Base-by-base conservation (phyloP, 257 asterid species). In the Catharanthus roseus region DNA sequence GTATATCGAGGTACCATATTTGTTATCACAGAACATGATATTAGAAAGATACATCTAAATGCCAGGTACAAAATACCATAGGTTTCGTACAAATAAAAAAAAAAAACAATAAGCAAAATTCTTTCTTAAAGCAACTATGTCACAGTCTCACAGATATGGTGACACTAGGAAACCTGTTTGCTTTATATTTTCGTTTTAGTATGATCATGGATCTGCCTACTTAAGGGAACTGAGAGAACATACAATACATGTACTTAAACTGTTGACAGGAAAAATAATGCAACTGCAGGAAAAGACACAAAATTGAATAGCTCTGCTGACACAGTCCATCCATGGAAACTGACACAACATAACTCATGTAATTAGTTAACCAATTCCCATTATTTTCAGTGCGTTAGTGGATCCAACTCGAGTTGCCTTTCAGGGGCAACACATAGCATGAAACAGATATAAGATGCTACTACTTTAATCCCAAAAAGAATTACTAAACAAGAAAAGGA, bases 341-440 rank as follows among this genome's bases (percentile, higher is more conserved):
- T 23, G 61, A 23, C 61, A 24, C 33, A 54, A 23, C 31, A 23
- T n/a, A 5, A 54, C 16, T 54, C 3, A 18, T 24, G 33, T 23
- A 56, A 26, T 56, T 56, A 12, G 28, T 11, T 56, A 56, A 24
- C 10, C 6, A 2, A 23, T 13, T 56, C 28, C 28, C 34, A 26
- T 28, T 33, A 21, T 38, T 26, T 26, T 29, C 6, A 2, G 38
- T 6, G 19, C 65, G 31, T 13, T 58, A 29, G 41, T 18, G 4
- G 10, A 58, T 58, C 24, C 13, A 31, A 57, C 68, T 53, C 34
- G 62, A 34, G 28, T 15, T 16, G 31, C 21, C 67, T 29, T 45
- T 18, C 28, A 57, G 65, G 60, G 33, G 50, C 8, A 18, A 61
- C 23, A 31, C 41, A 67, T 66, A 44, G 57, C 71, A 66, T 74